These are phyloP conservation scores for Chlorencoelia australis DNA, from an alignment of 2,329 filamentous ascomycete genomes.

Conservation along the genomic window DNA sequence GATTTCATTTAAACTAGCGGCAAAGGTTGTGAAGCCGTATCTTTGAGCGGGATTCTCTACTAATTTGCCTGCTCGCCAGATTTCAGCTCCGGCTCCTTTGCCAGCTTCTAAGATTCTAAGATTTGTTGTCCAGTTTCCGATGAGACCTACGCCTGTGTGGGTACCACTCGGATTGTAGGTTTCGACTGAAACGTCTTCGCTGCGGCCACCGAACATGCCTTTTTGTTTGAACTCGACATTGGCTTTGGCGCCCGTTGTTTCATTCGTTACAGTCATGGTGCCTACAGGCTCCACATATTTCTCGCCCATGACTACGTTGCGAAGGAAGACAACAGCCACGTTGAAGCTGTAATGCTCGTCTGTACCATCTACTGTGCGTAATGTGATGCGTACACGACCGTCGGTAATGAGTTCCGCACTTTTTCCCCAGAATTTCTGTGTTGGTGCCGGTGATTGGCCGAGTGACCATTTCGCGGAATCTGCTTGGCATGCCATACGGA, in stretches of 20 bases:
- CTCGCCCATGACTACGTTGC: slow-evolving; percentile 95
- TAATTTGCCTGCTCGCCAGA: slow-evolving; percentile 71
- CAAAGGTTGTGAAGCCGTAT: slow-evolving; percentile 84
- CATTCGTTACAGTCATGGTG: slow-evolving; percentile 76
- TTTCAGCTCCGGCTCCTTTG: slow-evolving; percentile 48
- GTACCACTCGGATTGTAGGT: slow-evolving; percentile 57
- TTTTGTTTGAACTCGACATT: slow-evolving; percentile 87
- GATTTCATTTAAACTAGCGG: slow-evolving; percentile 77
- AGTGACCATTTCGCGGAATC: slow-evolving; percentile 81
- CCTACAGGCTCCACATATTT: slow-evolving; percentile 96
- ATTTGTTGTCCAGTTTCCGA: slow-evolving; percentile 75
- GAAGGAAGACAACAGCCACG: slow-evolving; percentile 77
- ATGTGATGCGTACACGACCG: slow-evolving; percentile 67
- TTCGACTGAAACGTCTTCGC: slow-evolving; percentile 78
- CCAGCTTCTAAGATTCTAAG: slow-evolving; percentile 58
- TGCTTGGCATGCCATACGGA: slow-evolving; percentile 87
- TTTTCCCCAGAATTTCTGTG: slow-evolving; percentile 98
- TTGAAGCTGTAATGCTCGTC: slow-evolving; percentile 86
- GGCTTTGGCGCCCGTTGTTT: slow-evolving; percentile 73
- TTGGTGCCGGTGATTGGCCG: slow-evolving; percentile 75
- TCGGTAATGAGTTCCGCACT: slow-evolving; percentile 90
- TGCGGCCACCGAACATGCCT: slow-evolving; percentile 93
- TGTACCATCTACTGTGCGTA: slow-evolving; percentile 53
- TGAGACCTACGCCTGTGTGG: slow-evolving; percentile 55
- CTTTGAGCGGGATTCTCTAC: slow-evolving; percentile 70